Base-by-base conservation (phyloP, 768 basidiomycete species). In the Phaffia australis region DNA sequence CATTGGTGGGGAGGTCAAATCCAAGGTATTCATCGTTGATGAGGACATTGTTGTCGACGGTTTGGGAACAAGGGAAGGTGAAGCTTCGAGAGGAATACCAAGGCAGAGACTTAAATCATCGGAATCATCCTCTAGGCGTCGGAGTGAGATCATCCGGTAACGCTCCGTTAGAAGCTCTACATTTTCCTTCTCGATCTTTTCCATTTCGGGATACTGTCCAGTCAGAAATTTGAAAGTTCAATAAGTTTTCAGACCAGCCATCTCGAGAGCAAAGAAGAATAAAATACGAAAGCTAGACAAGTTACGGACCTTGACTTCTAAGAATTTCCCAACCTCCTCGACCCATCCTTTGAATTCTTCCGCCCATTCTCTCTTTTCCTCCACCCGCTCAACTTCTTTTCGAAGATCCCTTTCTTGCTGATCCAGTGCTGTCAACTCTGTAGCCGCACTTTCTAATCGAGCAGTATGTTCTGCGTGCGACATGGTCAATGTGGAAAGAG, bases 301-400 rank as follows among this genome's bases (percentile, higher is more conserved):
- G 11, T 18, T 56, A 67, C 76, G 3, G 23, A 87, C 89, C 84
- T 92, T 92, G 77, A 88, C 87, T 72, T 92, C 89, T 23, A 92
- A 78, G 75, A 92, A 91, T n/a, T 82, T 81, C 4, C 87, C 89
- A 8, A 91, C 82, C 67, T 82, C 83, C 75, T 91, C 89, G 0
- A 89, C 76, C 86, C 87, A 89, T 48, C 88, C 87, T 62, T 79
- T 81, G 78, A 92, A 88, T 60, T 82, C 81, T 15, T 77, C 78
- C 71, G 91, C 90, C 89, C 89, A 92, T 21, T 83, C 83, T 57
- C 88, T 79, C 76, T 91, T 90, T 55, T 78, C 81, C 73, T 90
- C 89, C 0, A 89, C 86, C 64, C 79, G 80, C 46, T 80, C 81
- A 7, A 92, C 83, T 81, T 89, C 83, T 29, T 82, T 81, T 21